A percentile compares a stretch with the other conserved stretches of the same genome.
phyloP scores from a whole-genome alignment of 139 green algal species.

The Tetradesmus lagerheimii region DNA sequence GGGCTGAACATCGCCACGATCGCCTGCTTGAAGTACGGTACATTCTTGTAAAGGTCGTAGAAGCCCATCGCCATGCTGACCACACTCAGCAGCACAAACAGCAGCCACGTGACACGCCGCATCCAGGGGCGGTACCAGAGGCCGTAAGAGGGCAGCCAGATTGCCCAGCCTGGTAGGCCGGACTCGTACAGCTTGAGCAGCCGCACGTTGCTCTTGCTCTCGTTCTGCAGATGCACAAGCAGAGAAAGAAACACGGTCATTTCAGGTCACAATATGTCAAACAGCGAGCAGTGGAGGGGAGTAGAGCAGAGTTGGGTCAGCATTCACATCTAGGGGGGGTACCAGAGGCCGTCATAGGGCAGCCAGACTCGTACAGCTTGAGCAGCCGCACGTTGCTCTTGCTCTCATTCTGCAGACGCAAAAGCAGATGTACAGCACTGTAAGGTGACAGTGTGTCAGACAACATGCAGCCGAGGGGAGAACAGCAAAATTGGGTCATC shows the following conservation, averaged over 20 bases:
- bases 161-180: constrained; percentile 81
- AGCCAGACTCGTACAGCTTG: constrained; percentile 83
- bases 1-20: constrained; percentile 60
- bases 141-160: constrained; percentile 77
- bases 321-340: constrained; percentile 85
- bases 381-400: constrained; percentile 83
- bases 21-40: constrained; percentile 77
- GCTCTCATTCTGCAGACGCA: neutral
- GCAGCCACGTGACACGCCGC: constrained; percentile 62
- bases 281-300: too few species aligned
- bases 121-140: constrained; percentile 81
- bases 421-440: too few species aligned
- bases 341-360: constrained; percentile 70
- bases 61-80: constrained; percentile 83
- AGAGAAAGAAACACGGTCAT: too few species aligned
- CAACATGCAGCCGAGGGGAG: too few species aligned
- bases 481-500: neutral
- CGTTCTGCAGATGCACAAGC: too few species aligned
- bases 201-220: constrained; percentile 72
- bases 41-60: constrained; percentile 87
- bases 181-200: constrained; percentile 87
- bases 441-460: neutral
- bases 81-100: constrained; percentile 82
- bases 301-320: too few species aligned
- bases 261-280: too few species aligned